phyloP scores from a whole-genome alignment of 148 eudicot species.

The Vaccinium darrowii region DNA sequence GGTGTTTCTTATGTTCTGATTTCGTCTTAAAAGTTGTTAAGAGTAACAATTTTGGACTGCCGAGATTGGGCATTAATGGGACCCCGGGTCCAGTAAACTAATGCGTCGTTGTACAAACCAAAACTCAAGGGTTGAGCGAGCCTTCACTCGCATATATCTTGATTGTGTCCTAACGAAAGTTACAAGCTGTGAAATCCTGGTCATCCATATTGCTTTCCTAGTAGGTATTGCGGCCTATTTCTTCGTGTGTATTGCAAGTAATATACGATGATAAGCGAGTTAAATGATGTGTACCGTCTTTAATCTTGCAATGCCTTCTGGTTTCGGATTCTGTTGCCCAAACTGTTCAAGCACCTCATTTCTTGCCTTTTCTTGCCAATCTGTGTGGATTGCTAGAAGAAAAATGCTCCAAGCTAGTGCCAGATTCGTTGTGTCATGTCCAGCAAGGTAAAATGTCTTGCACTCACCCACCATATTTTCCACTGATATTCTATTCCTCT shows the following conservation, averaged over 20 bases:
- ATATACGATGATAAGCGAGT: neutral
- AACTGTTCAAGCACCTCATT: constrained; percentile 8
- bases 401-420: neutral
- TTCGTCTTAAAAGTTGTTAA: too few relatives aligned
- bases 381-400: constrained; percentile 10
- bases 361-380: constrained; percentile 20
- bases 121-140: too few relatives aligned
- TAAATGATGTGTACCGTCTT: neutral
- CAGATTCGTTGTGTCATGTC: constrained; percentile 4
- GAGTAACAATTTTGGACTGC: too few relatives aligned
- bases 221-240: too few relatives aligned
- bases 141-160: too few relatives aligned
- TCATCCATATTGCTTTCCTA: too few relatives aligned
- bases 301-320: constrained; percentile 10
- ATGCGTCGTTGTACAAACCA: too few relatives aligned
- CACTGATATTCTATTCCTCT: neutral
- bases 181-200: too few relatives aligned
- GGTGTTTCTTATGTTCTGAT: too few relatives aligned
- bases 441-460: constrained; percentile 9
- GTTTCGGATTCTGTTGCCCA: neutral
- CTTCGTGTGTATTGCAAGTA: neutral
- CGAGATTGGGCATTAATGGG: neutral
- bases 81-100: too few relatives aligned
- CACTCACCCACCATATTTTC: neutral
- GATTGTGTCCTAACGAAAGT: too few relatives aligned